These are phyloP conservation scores for Hysterium pulicare DNA, from an alignment of 2,329 filamentous ascomycete genomes.

Conservation along the genomic window DNA sequence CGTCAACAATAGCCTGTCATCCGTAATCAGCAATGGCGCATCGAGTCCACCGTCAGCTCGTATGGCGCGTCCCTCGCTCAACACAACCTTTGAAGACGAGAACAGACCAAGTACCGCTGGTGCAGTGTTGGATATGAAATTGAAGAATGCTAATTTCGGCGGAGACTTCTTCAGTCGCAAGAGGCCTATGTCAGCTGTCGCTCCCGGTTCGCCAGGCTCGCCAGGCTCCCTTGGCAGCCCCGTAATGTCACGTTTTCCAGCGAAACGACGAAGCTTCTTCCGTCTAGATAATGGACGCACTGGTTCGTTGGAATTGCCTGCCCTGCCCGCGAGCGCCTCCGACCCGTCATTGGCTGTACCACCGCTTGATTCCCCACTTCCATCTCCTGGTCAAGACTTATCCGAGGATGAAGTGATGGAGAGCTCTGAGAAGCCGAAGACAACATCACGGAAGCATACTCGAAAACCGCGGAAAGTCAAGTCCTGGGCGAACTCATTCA, in stretches of 20 bases:
- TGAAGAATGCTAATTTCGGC: slow-evolving; percentile 21
- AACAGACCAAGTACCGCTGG: slow-evolving; percentile 66
- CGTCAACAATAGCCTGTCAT: slow-evolving; percentile 75
- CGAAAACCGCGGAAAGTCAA: slow-evolving; percentile 66
- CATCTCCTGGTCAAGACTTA: slow-evolving; percentile 17
- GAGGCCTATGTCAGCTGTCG: slow-evolving; percentile 36
- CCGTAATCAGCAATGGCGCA: slow-evolving; percentile 62
- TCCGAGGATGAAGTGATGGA: slow-evolving; percentile 31
- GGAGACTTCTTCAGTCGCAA: slow-evolving; percentile 26
- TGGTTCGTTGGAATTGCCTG: slow-evolving; percentile 31
- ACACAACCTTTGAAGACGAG: slow-evolving; percentile 41
- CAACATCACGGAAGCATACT: slow-evolving; percentile 53
- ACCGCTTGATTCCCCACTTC: slow-evolving; percentile 22
- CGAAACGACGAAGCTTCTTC: slow-evolving; percentile 38
- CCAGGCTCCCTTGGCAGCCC: slow-evolving; percentile 18
- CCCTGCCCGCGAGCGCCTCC: slow-evolving; percentile 28
- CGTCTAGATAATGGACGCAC: slow-evolving; percentile 51
- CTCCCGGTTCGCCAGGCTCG: slow-evolving; percentile 18
- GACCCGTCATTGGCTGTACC: slow-evolving; percentile 31
- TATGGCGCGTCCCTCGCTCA: slow-evolving; percentile 38
- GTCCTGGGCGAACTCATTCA: slow-evolving; percentile 65
- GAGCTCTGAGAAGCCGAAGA: slow-evolving; percentile 41
- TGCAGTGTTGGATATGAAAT: slow-evolving; percentile 57
- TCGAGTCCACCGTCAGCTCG: slow-evolving; percentile 44
- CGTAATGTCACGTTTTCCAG: slow-evolving; percentile 13